These are phyloP conservation scores for Scedosporium boydii DNA, from an alignment of 2,329 filamentous ascomycete genomes.

Conservation along the genomic window DNA sequence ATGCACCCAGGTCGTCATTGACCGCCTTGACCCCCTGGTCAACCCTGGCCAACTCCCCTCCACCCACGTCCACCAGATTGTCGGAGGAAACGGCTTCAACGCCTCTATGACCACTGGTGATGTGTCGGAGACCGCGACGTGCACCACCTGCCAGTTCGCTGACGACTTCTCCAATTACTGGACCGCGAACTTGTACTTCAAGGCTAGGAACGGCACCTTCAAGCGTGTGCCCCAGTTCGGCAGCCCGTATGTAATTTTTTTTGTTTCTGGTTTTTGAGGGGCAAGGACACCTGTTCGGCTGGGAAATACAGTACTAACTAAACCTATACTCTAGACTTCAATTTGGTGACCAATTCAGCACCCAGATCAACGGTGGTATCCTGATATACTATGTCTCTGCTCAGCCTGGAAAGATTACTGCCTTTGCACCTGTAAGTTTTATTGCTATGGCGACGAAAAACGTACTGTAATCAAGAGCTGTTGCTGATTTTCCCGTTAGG, in stretches of 20 bases:
- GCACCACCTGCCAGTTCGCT: slow-evolving; percentile 25
- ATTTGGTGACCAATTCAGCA: slow-evolving; percentile 34
- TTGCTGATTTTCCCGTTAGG: slow-evolving; percentile 26
- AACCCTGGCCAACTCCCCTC: slow-evolving; percentile 31
- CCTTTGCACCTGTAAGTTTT: slow-evolving; percentile 23
- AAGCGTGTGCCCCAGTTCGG: slow-evolving; percentile 58
- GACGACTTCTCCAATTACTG: slow-evolving; percentile 24
- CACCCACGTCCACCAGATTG: slow-evolving; percentile 43
- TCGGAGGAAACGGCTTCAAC: slow-evolving; percentile 29
- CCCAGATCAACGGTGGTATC: slow-evolving; percentile 21
- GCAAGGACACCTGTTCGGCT: too few relatives aligned
- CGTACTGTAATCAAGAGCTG: slow-evolving; percentile 26
- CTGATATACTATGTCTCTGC: slow-evolving; percentile 32
- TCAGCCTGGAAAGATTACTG: slow-evolving; percentile 21
- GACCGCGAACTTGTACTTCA: slow-evolving; percentile 24
- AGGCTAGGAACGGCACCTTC: slow-evolving; percentile 35
- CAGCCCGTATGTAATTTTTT: slow-evolving; percentile 18
- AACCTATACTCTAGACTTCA: neutral
- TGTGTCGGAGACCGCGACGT: slow-evolving; percentile 27
- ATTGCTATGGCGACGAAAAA: slow-evolving; percentile 18
- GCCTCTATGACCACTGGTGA: slow-evolving; percentile 18
- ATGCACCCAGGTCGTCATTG: slow-evolving; percentile 39
- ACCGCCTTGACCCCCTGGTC: slow-evolving; percentile 17
- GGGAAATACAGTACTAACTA: too few relatives aligned
- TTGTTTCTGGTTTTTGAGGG: too few relatives aligned